A percentile compares a stretch with the other conserved stretches of the same genome.
These are phyloP conservation scores for Tephrocybe sp. DNA, from an alignment of 768 basidiomycete species.

Conservation along the genomic window DNA sequence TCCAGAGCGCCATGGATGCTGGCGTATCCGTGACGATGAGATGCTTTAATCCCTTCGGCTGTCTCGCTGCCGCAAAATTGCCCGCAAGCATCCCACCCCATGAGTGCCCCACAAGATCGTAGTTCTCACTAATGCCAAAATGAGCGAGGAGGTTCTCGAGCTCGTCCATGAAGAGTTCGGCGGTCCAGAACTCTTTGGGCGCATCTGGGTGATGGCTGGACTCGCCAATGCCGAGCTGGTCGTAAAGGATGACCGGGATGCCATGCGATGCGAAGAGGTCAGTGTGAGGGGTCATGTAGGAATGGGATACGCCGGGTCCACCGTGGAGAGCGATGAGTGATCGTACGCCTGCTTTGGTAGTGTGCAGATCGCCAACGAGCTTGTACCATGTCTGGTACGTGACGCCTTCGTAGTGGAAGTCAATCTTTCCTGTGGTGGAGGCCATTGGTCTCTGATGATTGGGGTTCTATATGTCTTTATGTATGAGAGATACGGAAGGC, in stretches of 20 bases:
- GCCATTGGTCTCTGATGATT: background rate
- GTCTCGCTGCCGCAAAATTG: slow-evolving; percentile 35
- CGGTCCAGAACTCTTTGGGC: slow-evolving; percentile 34
- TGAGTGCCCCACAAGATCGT: slow-evolving; percentile 51
- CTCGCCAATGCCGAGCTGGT: slow-evolving; percentile 46
- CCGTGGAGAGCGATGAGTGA: slow-evolving; percentile 46
- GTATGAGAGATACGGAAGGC: too few relatives aligned
- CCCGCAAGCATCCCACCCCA: slow-evolving; percentile 56
- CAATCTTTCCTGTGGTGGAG: slow-evolving; percentile 11
- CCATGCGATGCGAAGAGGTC: slow-evolving; percentile 29
- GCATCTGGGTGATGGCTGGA: slow-evolving; percentile 44
- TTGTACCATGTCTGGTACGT: slow-evolving; percentile 20
- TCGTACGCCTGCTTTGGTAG: slow-evolving; percentile 9
- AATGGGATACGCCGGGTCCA: slow-evolving; percentile 41
- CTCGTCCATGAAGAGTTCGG: slow-evolving; percentile 52
- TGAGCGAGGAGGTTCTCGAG: slow-evolving; percentile 47
- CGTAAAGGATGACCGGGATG: slow-evolving; percentile 49
- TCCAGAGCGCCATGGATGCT: slow-evolving; percentile 28
- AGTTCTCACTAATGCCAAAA: slow-evolving; percentile 38
- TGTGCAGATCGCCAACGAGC: slow-evolving; percentile 11
- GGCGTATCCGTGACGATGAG: slow-evolving; percentile 31
- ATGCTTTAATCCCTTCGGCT: slow-evolving; percentile 36
- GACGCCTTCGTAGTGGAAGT: slow-evolving; percentile 13
- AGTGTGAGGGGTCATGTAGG: slow-evolving; percentile 38
- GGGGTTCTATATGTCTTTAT: too few relatives aligned